Evolutionary conservation across 164 flowering plant genomes (phyloP), one percentile per base, ranked within the genome.

Genomic region (Stephania cephalantha): DNA sequence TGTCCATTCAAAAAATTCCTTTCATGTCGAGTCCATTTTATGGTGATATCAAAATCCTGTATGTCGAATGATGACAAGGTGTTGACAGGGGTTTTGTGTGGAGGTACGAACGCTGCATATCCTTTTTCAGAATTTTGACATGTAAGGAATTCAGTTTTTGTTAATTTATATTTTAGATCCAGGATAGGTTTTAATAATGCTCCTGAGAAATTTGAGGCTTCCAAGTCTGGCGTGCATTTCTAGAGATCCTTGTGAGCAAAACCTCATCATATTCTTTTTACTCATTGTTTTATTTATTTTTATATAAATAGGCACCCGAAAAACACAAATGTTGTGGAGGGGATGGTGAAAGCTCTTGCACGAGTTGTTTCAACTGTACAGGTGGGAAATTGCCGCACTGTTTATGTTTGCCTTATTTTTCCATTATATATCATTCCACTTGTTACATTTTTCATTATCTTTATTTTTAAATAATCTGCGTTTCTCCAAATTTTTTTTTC

Each of bases 91-190:
- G 7, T 96, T 96, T 81, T 96, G 98, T 83, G 90, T 96, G 78
- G 99, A 96, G 85, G 99, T 89, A 76, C 87, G 97, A 78, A 96
- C 97, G 44, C 70, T 96, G 85, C 88, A 88, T 68, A 83, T 88
- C 81, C 97, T 96, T 84, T 96, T 90, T 83, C 91, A 89, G 82
- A 94, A 89, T 78, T 96, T 94, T 87, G 99, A 96, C 86, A 89
- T 96, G 99, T 96, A 88, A 88, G 91, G 44, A 76, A 68, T 55
- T 71, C 52, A 13, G 20, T 74, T 71, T 29, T 64, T 46, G 48
- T 71, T 48, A n/a, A 50, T 55, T 30, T 46, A 25, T 65, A 9
- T 25, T 22, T 48, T 58, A 42, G 48, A 71, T 30, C 48, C 25
- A 9, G 50, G 53, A 2, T 46, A 58, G 17, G 6, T 17, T 58